Evolutionary conservation across 768 basidiomycete genomes (phyloP), one percentile per base, ranked within the genome.

Genomic region (Termitomyces sp.): DNA sequence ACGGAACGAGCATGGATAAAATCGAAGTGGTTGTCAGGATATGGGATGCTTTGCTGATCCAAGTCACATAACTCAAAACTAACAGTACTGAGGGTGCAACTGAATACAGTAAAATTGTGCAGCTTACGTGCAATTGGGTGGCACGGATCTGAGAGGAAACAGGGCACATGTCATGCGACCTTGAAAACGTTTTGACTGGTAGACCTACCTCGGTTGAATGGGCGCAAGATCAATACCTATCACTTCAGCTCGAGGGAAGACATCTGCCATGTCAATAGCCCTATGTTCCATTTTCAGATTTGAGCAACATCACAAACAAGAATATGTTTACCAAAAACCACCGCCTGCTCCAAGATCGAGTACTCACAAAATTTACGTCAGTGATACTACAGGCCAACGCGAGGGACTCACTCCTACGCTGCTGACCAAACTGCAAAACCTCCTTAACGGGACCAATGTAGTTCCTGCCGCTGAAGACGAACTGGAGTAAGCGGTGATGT

Each of bases 61-160:
- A 88, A 72, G 67, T 89, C 84, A 68, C 84, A 88, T 14, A 88
- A 75, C 63, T 89, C 88, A 65, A 87, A 89, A 31, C 87, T 89
- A 54, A 57, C 13, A 61, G 41, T 20, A 56, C 26, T 39, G 26
- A 39, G 22, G 9, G 16, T 39, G 14, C 9, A n/a, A 27, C 26
- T 16, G 3, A 18, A 39, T 26, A 27, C 10, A 18, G 9, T 27
- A 27, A 13, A 12, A 51, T 51, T 10, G 24, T 27, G 5, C 18
- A n/a, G 18, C 36, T 51, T 51, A 39, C 50, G 18, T 51, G 50
- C 36, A 39, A 39, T 39, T 51, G 36, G 50, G 36, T n/a, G 36
- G 36, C 18, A 39, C 26, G 5, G 14, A 36, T 24, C 48, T 50
- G 5, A 32, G n/a, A 29, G n/a, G 46, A 18, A 6, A 34, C 22